These are phyloP conservation scores for Pholiota molesta DNA, from an alignment of 768 basidiomycete genomes.

Conservation along the genomic window DNA sequence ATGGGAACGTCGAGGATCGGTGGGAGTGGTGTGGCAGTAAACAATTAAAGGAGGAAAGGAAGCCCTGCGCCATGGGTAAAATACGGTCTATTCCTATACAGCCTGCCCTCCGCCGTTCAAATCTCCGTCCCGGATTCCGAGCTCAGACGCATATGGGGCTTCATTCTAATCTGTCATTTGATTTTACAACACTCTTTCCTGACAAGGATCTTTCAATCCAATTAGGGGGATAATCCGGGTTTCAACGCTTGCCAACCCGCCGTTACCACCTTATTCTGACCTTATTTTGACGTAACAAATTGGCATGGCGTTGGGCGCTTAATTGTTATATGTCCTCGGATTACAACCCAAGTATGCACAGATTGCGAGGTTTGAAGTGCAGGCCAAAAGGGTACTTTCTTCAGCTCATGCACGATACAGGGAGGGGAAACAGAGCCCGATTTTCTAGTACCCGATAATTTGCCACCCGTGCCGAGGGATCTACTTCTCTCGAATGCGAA, in stretches of 20 bases:
- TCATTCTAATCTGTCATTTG: slow-evolving; percentile 10
- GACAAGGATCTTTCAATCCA: background rate
- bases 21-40: slow-evolving; percentile 2
- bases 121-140: slow-evolving; percentile 13
- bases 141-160: slow-evolving; percentile 4
- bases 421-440: background rate
- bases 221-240: background rate
- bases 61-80: slow-evolving; percentile 9
- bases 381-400: background rate
- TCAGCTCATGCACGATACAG: background rate
- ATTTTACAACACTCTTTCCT: background rate
- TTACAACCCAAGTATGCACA: background rate
- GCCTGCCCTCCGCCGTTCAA: slow-evolving; percentile 2
- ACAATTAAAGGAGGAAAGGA: slow-evolving; percentile 9
- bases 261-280: background rate
- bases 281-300: background rate
- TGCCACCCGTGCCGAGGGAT: background rate
- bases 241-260: background rate
- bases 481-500: background rate
- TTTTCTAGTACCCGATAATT: background rate
- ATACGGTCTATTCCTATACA: slow-evolving; percentile 11
- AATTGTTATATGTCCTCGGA: background rate
- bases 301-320: background rate
- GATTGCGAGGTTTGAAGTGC: background rate
- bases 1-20: slow-evolving; percentile 8